Evolutionary conservation across 139 green algal species (phyloP).

Genomic region (Volvox africanus): DNA sequence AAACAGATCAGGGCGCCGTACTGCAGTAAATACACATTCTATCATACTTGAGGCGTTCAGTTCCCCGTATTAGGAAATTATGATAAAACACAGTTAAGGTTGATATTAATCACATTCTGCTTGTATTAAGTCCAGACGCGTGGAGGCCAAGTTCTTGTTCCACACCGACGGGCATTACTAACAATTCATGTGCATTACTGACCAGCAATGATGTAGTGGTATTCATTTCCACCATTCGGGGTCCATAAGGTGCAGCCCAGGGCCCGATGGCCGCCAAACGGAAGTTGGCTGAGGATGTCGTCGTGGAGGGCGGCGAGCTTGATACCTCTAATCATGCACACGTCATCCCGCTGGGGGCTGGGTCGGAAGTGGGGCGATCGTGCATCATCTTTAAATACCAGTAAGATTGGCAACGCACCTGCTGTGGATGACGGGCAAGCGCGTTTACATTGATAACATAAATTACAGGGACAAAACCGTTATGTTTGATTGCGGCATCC

Average conservation of each 20-base stretch:
- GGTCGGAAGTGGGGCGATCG: constrained; percentile 95
- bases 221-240: not conserved
- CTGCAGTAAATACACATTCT: no score
- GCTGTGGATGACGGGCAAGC: not conserved
- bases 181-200: no score
- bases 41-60: no score
- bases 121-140: no score
- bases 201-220: not conserved
- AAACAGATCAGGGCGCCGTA: no score
- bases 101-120: no score
- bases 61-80: no score
- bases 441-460: not conserved
- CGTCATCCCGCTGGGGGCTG: constrained; percentile 93
- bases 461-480: constrained; percentile 80
- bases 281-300: constrained; percentile 3
- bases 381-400: constrained; percentile 94
- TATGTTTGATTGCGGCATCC: constrained; percentile 98
- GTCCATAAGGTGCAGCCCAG: constrained; percentile 3
- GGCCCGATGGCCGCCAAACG: constrained; percentile 15
- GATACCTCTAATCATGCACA: constrained; percentile 40
- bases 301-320: constrained; percentile 1
- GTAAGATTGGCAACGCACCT: constrained; percentile 67
- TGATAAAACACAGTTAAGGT: no score
- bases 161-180: no score
- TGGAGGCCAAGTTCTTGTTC: no score